These are phyloP conservation scores for Mortierella sp. DNA, from an alignment of 371 early-diverging fungal species.

Conservation along the genomic window DNA sequence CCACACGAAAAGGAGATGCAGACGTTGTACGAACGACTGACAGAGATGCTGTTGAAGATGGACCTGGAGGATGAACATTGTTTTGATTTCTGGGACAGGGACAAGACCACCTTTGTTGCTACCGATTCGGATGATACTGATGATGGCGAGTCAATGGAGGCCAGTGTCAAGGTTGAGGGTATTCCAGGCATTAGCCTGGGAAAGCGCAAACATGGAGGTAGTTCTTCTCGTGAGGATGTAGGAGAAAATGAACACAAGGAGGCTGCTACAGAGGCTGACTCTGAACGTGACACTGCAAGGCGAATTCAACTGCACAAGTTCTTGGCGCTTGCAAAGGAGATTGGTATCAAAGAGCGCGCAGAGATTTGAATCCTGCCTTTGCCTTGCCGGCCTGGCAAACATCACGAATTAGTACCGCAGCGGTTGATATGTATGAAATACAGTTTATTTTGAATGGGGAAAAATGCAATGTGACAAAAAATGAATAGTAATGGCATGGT, in stretches of 20 bases:
- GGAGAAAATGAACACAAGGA: neutral
- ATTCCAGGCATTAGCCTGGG: neutral
- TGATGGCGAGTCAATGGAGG: neutral
- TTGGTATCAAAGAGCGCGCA: neutral
- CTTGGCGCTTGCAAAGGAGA: neutral
- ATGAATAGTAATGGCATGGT: conserved; percentile 6
- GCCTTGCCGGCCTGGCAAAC: neutral
- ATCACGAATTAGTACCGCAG: neutral
- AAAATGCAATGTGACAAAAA: conserved; percentile 11
- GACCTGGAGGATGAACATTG: conserved; percentile 15
- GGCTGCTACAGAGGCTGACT: neutral
- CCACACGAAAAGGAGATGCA: conserved; percentile 24
- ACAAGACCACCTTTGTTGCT: neutral
- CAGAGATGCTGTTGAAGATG: conserved; percentile 24
- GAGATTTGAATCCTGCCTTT: neutral
- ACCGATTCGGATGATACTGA: neutral
- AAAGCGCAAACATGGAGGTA: neutral
- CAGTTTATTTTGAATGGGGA: neutral
- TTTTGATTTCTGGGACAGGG: neutral
- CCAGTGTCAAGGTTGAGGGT: neutral
- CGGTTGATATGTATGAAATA: neutral
- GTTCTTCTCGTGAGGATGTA: neutral
- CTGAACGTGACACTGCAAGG: neutral
- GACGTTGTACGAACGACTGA: conserved; percentile 30
- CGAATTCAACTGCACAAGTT: neutral